Evolutionary conservation across 306 rosid genomes (phyloP), one percentile per base, ranked within the genome.

Genomic region (Pterocarpus santalinus): DNA sequence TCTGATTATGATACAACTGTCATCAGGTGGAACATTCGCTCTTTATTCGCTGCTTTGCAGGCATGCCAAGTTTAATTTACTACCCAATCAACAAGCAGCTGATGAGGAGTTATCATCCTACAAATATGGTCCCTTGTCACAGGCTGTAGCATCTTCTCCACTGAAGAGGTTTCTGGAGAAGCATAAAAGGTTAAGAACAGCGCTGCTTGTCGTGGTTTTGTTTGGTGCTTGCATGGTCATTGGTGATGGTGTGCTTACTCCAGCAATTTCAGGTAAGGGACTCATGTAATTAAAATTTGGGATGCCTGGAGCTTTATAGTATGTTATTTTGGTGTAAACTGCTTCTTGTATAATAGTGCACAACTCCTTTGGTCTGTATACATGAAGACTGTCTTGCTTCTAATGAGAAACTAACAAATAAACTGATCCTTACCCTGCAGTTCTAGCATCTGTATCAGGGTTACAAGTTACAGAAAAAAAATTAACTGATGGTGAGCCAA

Each of bases 171-270:
- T 93, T 82, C 75, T 93, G 86, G 98, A 93, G 85, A 90, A 88
- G 85, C 97, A 93, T 84, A 91, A 89, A 84, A 86, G 86, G 86
- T 82, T 89, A 11, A 76, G 97, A 46, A 93, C 89, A 1, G 92
- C 91, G 80, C 89, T 93, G 35, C 90, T 93, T 41, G 67, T 93
- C 79, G 90, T 91, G 57, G 98, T 91, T 8, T 67, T 93, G 66
- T 86, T 93, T 76, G 97, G 97, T 72, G 93, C 94, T 70, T 91
- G 93, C 87, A 93, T 93, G 98, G 97, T 93, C 87, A 83, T 93
- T 63, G 98, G 97, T 22, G 98, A 93, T 72, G 98, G 98, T 6
- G 94, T 93, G 72, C 92, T 93, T 36, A 91, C 98, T 80, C 98
- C 98, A 6, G 97, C 97, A 80, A 93, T 93, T 82, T 93, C 98